A percentile compares a stretch with the other conserved stretches of the same genome.
Conservation (phyloP, 139 green algal genomes). For the Chloropicon primus region DNA sequence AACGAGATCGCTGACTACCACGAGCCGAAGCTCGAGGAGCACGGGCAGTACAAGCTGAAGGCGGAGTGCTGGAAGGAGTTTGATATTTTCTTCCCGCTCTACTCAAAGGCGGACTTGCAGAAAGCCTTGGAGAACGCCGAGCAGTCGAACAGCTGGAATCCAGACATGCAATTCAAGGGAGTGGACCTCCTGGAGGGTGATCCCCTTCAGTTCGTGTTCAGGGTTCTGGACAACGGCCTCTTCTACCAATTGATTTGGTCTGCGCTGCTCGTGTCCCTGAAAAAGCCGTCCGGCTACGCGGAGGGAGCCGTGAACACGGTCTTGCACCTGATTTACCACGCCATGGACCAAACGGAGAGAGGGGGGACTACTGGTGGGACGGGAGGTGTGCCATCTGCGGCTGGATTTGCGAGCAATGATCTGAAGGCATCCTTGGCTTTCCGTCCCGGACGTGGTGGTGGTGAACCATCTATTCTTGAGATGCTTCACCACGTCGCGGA, state of each 20-base stretch:
- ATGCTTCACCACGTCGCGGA: neutral
- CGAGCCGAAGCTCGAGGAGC: conserved; percentile 14
- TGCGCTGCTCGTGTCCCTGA: neutral
- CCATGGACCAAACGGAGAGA: neutral
- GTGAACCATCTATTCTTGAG: neutral
- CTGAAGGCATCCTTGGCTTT: neutral
- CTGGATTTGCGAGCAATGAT: neutral
- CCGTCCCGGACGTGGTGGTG: no score
- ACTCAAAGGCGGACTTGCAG: conserved; percentile 16
- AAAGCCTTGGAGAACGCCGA: conserved; percentile 9
- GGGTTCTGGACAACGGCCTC: neutral
- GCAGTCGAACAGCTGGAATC: neutral
- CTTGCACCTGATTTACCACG: neutral
- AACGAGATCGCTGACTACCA: conserved; percentile 10
- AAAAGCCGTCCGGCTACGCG: neutral
- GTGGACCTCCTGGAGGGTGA: neutral
- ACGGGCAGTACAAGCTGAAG: conserved; percentile 21
- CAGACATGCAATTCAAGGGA: neutral
- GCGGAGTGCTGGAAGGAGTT: conserved; percentile 21
- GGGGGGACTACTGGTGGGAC: no score
- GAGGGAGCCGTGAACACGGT: neutral
- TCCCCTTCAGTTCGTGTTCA: neutral
- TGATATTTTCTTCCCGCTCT: conserved; percentile 15
- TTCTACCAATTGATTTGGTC: neutral
- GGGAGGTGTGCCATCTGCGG: no score